phyloP scores from a whole-genome alignment of 169 alveolate genomes.

The Babesia divergens region DNA sequence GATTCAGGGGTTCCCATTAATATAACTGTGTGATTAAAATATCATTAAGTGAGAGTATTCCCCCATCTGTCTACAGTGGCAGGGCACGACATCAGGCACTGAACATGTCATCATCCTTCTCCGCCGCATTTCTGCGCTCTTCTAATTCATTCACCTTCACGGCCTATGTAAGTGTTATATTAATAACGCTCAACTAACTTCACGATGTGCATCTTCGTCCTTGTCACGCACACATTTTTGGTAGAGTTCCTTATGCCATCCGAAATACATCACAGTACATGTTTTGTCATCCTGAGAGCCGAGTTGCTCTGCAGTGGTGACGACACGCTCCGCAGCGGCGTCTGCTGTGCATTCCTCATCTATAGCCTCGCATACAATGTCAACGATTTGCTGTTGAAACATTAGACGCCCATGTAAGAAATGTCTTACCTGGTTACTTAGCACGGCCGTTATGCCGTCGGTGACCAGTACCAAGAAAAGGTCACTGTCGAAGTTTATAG shows the following conservation, averaged over 20 bases:
- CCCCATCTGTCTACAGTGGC: conserved; percentile 1
- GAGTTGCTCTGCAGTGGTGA: conserved; percentile 55
- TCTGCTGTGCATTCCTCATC: conserved; percentile 39
- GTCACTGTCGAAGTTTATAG: conserved; percentile 70
- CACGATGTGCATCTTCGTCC: conserved; percentile 14
- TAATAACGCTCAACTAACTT: not conserved
- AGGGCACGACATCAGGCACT: conserved; percentile 1
- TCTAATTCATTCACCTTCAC: not conserved
- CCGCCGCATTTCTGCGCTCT: not conserved
- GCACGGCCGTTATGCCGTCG: conserved; percentile 66
- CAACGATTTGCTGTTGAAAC: conserved; percentile 40
- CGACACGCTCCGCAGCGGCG: conserved; percentile 71
- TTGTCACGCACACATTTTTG: conserved; percentile 36
- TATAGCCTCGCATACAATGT: conserved; percentile 36
- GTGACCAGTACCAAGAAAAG: conserved; percentile 70
- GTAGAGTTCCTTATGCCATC: conserved; percentile 71
- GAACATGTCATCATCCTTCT: conserved; percentile 37
- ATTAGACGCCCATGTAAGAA: not conserved
- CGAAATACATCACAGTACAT: conserved; percentile 73
- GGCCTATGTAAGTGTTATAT: not conserved
- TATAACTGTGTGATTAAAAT: not conserved
- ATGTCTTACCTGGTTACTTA: conserved; percentile 61
- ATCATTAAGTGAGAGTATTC: not conserved
- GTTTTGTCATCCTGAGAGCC: conserved; percentile 77
- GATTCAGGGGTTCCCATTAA: not conserved